Evolutionary conservation across 2,329 filamentous ascomycete species (phyloP), one percentile per base, ranked within the genome.

Genomic region (Penicillium sp.): DNA sequence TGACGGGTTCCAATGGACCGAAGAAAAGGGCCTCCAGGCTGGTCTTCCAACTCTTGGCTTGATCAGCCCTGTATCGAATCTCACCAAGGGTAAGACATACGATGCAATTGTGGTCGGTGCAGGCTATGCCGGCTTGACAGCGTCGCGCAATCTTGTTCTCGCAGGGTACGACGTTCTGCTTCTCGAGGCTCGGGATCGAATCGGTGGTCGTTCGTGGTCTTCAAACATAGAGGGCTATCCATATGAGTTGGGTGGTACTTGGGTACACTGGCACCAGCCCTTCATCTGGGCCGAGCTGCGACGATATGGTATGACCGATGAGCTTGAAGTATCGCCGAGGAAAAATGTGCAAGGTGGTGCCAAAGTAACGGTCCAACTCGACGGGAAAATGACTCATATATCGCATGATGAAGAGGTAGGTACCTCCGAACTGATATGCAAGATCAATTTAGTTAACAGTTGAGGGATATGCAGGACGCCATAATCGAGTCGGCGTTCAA

Each of bases 81-180:
- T 35, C 8, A 9, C 31, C 3, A 13, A 13, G 31, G 13, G 8
- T 13, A 13, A 9, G 8, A 13, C 8, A 67, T 68, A 62, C 56
- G 68, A 70, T 61, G 71, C 70, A 0, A 68, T 75, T 19, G 68
- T 77, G 29, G 65, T 77, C 31, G 76, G 75, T 8, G 71, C 67
- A 0, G 75, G 75, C 7, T 77, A 75, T 53, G 64, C 70, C 13
- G 74, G 73, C 15, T 66, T 78, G 1, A 73, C 68, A 0, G 73
- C 75, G 1, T 64, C 71, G n/a, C 66, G 74, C 13, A 73, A 77
- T 47, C 70, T 84, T 1, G 73, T 84, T 1, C 58, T 84, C 0
- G 82, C 84, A 69, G 81, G 76, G 1, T 76, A 82, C 17, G 81
- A 85, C 64, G 26, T 26, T 1, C 62, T 79, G 3, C 64, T 78